phyloP scores from a whole-genome alignment of 139 green algal species.

The Klebsormidium nitens region DNA sequence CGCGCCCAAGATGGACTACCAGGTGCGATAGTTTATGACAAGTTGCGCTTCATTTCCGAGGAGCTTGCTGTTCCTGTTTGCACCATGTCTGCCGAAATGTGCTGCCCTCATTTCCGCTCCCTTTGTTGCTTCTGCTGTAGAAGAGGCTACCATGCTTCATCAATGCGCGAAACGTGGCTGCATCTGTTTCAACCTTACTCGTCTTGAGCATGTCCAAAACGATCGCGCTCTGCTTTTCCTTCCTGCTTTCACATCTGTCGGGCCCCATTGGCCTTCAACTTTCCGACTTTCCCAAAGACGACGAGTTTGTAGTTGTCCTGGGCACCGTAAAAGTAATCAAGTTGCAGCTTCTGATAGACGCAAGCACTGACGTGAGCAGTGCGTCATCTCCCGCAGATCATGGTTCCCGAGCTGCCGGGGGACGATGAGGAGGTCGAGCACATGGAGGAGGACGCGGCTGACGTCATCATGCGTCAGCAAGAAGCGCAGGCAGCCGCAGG shows the following conservation, averaged over 20 bases:
- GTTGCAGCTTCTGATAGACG: background rate
- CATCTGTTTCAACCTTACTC: background rate
- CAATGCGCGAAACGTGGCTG: background rate
- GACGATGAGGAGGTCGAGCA: conserved; percentile 40
- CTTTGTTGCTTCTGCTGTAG: background rate
- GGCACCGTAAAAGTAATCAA: background rate
- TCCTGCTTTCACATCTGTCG: too few species aligned
- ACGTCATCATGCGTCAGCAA: conserved; percentile 49
- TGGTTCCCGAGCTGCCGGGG: conserved; percentile 56
- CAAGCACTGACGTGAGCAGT: background rate
- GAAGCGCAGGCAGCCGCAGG: conserved; percentile 51
- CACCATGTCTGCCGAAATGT: background rate
- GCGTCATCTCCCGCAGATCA: conserved; percentile 40
- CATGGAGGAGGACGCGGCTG: conserved; percentile 77
- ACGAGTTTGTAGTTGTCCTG: background rate
- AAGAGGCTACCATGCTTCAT: background rate
- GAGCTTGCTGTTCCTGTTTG: background rate
- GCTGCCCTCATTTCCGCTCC: background rate
- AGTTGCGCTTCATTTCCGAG: background rate
- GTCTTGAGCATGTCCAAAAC: background rate
- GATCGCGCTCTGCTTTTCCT: background rate
- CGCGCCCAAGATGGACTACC: conserved; percentile 84
- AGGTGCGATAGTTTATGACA: conserved; percentile 5
- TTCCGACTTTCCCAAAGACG: too few species aligned
- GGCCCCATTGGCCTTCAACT: too few species aligned